A percentile compares a stretch with the other conserved stretches of the same genome.
Evolutionary conservation across 805 yeast species (phyloP).

Genomic region (Suhomyces vadensis): DNA sequence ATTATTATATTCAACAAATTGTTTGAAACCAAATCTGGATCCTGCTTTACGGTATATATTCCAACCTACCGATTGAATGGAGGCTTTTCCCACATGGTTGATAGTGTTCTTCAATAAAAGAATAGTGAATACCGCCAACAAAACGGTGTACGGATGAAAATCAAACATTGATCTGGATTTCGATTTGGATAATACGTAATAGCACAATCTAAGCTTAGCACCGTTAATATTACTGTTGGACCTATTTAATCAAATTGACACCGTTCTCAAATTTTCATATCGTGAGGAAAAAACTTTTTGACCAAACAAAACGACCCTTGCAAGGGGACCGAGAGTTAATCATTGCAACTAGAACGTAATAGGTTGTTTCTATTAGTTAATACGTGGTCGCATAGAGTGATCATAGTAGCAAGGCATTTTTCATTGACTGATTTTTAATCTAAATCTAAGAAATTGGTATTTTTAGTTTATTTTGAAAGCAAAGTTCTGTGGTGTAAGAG

Average conservation of each 20-base stretch:
- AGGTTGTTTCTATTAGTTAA: neutral
- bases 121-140: slow-evolving; percentile 34
- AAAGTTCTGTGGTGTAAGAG: neutral
- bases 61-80: slow-evolving; percentile 42
- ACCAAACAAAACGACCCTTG: slow-evolving; percentile 1
- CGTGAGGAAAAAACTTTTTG: slow-evolving; percentile 6
- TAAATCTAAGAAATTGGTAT: neutral
- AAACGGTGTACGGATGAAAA: slow-evolving; percentile 34
- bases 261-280: slow-evolving; percentile 3
- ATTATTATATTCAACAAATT: slow-evolving; percentile 21
- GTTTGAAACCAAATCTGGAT: slow-evolving; percentile 33
- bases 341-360: neutral
- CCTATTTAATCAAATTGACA: neutral
- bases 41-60: slow-evolving; percentile 31
- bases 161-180: slow-evolving; percentile 28
- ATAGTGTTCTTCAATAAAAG: slow-evolving; percentile 40
- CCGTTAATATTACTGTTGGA: neutral
- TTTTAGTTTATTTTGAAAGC: neutral
- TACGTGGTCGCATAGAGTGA: neutral
- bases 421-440: neutral
- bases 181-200: no score
- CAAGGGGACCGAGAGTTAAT: neutral
- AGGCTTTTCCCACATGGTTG: slow-evolving; percentile 34
- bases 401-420: neutral
- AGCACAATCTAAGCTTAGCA: neutral